These are phyloP conservation scores for Coniosporium tulheliwenetii DNA, from an alignment of 2,329 filamentous ascomycete species.

Conservation along the genomic window DNA sequence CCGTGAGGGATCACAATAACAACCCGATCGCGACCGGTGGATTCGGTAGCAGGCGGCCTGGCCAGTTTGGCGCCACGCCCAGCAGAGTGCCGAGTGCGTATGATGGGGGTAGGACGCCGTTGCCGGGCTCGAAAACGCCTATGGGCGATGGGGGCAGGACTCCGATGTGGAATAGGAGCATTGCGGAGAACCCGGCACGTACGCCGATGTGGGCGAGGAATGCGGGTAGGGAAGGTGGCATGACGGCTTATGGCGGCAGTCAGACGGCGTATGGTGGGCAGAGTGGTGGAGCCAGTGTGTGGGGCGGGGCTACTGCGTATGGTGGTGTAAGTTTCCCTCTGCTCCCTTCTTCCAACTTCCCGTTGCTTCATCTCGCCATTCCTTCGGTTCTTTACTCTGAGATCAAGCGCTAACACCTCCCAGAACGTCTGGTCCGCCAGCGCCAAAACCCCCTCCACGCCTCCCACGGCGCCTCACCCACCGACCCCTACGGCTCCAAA, in stretches of 20 bases:
- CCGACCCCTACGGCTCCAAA: constrained; percentile 30
- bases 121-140: constrained; percentile 14
- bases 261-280: constrained; percentile 28
- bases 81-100: constrained; percentile 7
- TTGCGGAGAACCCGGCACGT: too few species aligned
- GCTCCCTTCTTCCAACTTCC: constrained; percentile 2
- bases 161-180: constrained; percentile 41
- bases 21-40: too few species aligned
- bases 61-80: constrained; percentile 19
- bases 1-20: constrained; percentile 62
- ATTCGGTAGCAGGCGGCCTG: constrained; percentile 22
- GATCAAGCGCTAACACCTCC: background rate
- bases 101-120: too few species aligned
- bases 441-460: constrained; percentile 1
- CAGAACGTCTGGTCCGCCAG: constrained; percentile 21
- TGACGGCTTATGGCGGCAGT: constrained; percentile 23
- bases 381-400: constrained; percentile 2
- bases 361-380: constrained; percentile 11
- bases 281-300: constrained; percentile 36
- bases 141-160: constrained; percentile 37
- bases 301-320: constrained; percentile 32
- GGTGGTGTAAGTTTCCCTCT: constrained; percentile 16
- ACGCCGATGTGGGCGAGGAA: constrained; percentile 8
- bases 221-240: constrained; percentile 15
- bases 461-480: constrained; percentile 34